Base-by-base conservation (phyloP, 2,329 filamentous ascomycete species). In the Fusarium metavorans region DNA sequence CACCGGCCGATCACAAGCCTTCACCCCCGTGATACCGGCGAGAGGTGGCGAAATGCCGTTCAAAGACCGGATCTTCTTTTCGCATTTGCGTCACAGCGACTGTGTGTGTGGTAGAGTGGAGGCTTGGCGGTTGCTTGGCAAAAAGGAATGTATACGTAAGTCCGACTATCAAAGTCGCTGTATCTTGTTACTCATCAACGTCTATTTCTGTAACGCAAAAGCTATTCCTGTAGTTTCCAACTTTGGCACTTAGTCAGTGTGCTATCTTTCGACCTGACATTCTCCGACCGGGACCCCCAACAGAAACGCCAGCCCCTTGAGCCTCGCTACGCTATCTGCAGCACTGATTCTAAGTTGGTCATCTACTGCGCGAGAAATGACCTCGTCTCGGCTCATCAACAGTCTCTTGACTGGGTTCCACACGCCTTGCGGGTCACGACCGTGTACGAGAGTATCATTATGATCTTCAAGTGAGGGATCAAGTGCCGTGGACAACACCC, bases 291-390 rank as follows among this genome's bases (percentile, higher is more conserved):
- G 78, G 39, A 80, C 64, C 6, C 78, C 79, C 16, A 78, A 37
- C 4, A 80, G 41, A 20, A 54, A 50, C 11, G 74, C 68, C 57
- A 80, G 50, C 3, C 79, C 80, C 67, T 78, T 77, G 3, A 73
- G 50, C 27, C 71, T 74, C 2, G 79, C 80, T 65, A 67, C 25
- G 3, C 27, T 48, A 68, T 81, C 80, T 5, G 71, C 71, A 6
- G 77, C 75, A 2, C 73, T 73, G 30, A 79, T 73, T 34, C 66
- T 70, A 23, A 81, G 62, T 25, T 70, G 67, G 23, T 67, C 30
- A 18, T 41, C 70, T 13, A 74, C 74, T 1, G 71, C 65, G 11
- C 41, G 61, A 6, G 48, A 67, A 30, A 76, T 14, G 10, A 73
- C 34, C 20, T 66, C 25, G 27, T 63, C 68, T 35, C 67, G 64